Base-by-base conservation (phyloP, 2,329 filamentous ascomycete genomes). In the Gyromitra esculenta region DNA sequence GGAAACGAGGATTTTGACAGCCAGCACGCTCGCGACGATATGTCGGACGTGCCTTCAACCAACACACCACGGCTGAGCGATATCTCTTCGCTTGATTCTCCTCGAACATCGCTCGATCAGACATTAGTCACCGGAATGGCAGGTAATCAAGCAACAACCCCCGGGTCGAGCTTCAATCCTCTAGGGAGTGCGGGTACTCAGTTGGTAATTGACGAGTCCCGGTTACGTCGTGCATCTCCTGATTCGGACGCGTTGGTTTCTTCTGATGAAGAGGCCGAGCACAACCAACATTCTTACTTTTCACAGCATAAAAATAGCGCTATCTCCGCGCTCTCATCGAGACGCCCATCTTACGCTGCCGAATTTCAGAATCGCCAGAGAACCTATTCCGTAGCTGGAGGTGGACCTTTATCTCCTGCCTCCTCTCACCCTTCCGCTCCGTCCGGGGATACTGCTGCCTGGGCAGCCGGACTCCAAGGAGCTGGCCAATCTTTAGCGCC, bases 191-290 rank as follows among this genome's bases (percentile, higher is more conserved):
- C 86, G 81, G 89, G 91, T 75, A 89, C 89, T 50, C 85, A 91
- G 50, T 85, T 77, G 50, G 48, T 92, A 62, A 86, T 93, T 43
- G 92, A 95, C 65, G 96, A 94, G 83, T 87, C 91, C 64, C 91
- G 92, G 81, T 88, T 90, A 72, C 89, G 94, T 81, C 91, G 92
- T 69, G 94, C 93, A 6, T 97, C 95, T 0, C 95, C 95, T 25
- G 96, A 98, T 82, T 97, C 94, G 2, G 95, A 98, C 83, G 95
- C 93, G 66, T 86, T 98, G 76, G 94, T 92, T 67, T 98, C 95
- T 80, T 97, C 94, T 11, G 96, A 98, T 83, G 96, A 98, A 83
- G 96, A 99, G 83, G 88, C 86, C 73, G 92, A 97, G 77, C 87
- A 89, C 82, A 87, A 88, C 79, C 86, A 86, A 57, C 86, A 88